Percentiles rank a stretch among this genome's conserved stretches.
Conservation (phyloP, 257 asterid species). For the Plantago ovata region DNA sequence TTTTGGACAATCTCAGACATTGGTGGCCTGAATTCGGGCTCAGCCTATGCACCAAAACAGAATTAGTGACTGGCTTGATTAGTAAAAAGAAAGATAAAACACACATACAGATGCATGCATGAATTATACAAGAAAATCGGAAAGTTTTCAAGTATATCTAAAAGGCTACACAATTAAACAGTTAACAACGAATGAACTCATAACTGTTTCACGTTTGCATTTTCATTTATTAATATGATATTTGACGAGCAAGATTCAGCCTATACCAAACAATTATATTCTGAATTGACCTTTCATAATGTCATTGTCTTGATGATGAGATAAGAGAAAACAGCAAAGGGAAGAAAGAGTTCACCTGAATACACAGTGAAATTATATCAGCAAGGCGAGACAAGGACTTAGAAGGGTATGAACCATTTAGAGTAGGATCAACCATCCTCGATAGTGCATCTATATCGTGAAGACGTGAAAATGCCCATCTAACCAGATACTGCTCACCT, state of each 20-base stretch:
- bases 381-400: slow-evolving; percentile 86
- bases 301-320: no score
- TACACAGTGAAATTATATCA: slow-evolving; percentile 78
- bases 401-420: slow-evolving; percentile 70
- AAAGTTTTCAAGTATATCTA: no score
- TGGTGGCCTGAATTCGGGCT: slow-evolving; percentile 94
- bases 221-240: no score
- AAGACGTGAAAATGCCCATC: slow-evolving; percentile 85
- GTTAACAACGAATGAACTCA: no score
- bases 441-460: slow-evolving; percentile 81
- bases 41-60: slow-evolving; percentile 46
- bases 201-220: no score
- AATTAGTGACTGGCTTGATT: not conserved
- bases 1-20: slow-evolving; percentile 90
- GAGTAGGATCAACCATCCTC: slow-evolving; percentile 88
- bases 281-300: no score
- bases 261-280: no score
- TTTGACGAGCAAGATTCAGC: no score
- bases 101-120: no score
- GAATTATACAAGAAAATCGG: no score
- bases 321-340: not conserved
- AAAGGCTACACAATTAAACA: no score
- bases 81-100: no score
- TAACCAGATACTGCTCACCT: slow-evolving; percentile 70
- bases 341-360: slow-evolving; percentile 51